Evolutionary conservation across 805 yeast genomes (phyloP), one percentile per base, ranked within the genome.

Genomic region (Hanseniaspora mollemarum): DNA sequence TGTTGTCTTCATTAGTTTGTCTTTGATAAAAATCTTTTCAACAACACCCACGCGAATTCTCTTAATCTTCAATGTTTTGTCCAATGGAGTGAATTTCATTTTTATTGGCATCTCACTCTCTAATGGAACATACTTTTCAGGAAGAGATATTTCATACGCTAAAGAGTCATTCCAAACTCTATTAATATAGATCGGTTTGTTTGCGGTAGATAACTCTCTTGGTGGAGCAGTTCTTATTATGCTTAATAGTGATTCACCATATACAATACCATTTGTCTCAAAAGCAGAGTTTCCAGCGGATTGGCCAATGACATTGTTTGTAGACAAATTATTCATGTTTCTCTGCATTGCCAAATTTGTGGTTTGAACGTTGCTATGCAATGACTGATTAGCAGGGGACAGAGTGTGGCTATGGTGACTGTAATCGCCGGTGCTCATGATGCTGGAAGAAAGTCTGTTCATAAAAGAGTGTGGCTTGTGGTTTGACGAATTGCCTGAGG

Each of bases 131-230:
- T 72, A 83, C 58, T 83, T 84, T 53, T 73, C 73, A 0, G 88
- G 87, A 53, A 84, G 73, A 0, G 87, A 75, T 15, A 84, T 72
- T 55, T 82, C 82, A 63, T 84, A 84, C 51, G 78, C 78, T 33
- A 84, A 64, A 0, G 86, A 63, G 51, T 82, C 80, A 57, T 78
- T 77, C 92, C 92, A 84, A 1, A 78, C 72, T 54, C 84, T 71
- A 60, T 81, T 82, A 32, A 84, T 86, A 61, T 80, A 83, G 16
- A 84, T 75, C 0, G 94, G 87, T 59, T 82, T 84, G 60, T 83
- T 81, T 5, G 67, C 66, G 1, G 73, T 67, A 0, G 71, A 63
- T 1, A 63, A 54, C 1, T 70, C 69, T 5, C 56, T 54, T 8
- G 59, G 57, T 5, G 75, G 75, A 1, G 74, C 74, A 0, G 68